Base-by-base conservation (phyloP, 805 yeast species). In the Wilhelminamyces savonicus region DNA sequence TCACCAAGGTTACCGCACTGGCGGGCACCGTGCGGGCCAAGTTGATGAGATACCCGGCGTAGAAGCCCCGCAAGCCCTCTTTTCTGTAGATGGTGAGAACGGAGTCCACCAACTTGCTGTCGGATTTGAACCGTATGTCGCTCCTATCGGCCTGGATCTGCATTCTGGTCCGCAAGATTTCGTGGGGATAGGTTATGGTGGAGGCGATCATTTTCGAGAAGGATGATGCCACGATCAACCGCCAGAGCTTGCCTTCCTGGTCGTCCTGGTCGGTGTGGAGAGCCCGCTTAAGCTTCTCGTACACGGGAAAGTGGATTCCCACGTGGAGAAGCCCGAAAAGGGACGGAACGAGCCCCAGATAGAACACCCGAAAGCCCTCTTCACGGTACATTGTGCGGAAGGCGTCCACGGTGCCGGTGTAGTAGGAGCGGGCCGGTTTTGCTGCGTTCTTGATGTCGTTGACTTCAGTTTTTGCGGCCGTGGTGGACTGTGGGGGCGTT, bases 241-340 rank as follows among this genome's bases (percentile, higher is more conserved):
- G 38, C 48, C 57, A 42, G 28, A 62, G 45, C 23, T 44, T 30
- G 28, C 29, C 26, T 20, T 36, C 36, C 10, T 29, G 22, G 19
- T 22, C 12, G 40, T 26, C 6, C 35, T 32, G n/a, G 39, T 37
- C 13, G 37, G 23, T 28, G 13, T 41, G 52, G 17, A 83, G 66
- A 19, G 64, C n/a, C 13, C 53, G 51, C 50, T 90, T 90, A 40
- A 90, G 63, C 43, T 75, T 69, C 49, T 90, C 98, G 54, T 90
- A 90, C 7, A 87, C 75, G 18, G 97, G 97, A 67, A 90, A 90
- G 56, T 90, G 97, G 30, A 90, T 82, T 1, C 97, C 97, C 25
- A 90, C 97, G 54, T 90, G 97, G 23, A 84, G 65, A 19, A 90
- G 67, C 0, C 98, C 98, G 44, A 90, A 74, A 34, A 90, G 65